Evolutionary conservation across 2,329 filamentous ascomycete genomes (phyloP), one percentile per base, ranked within the genome.

Genomic region (Pseudogymnoascus sp.): DNA sequence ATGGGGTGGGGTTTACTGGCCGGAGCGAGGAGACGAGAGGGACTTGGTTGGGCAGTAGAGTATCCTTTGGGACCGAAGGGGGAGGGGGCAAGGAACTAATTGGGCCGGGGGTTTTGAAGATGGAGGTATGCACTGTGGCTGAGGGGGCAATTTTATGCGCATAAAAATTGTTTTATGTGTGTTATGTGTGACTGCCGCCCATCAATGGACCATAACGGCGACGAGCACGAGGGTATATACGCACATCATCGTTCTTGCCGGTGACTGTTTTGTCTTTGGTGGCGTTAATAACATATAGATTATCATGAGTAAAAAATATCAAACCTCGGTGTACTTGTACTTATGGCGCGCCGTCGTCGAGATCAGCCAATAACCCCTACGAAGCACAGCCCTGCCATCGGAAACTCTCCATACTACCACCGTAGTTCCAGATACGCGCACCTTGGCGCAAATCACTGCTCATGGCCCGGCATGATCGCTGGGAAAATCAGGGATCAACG

Each of bases 151-250:
- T 55, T 55, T 55, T 55, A 55, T 55, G 49, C 49, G 29, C 49
- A 55, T 55, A 31, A 55, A 19, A 26, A 33, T 26, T 33, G 49
- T 55, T 55, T 55, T 55, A 55, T 55, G 29, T 55, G 49, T 55
- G 26, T 33, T 31, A 55, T 55, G 26, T 55, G 49, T 33, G 49
- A 55, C 14, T 55, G 49, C 29, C n/a, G 10, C 26, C 12, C n/a
- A 33, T 31, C 10, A 33, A 55, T 55, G 29, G 26, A 31, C 26
- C 10, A 12, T 55, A 33, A 55, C 31, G n/a, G 49, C 49, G n/a
- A 55, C 33, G 49, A 45, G 29, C n/a, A 33, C 49, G 29, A 33
- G 29, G 49, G n/a, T 14, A 52, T 52, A 31, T 31, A 14, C n/a
- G 29, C n/a, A 26, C n/a, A 52, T 52, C 45, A 52, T 35, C 49